phyloP scores from a whole-genome alignment of 1,139 yeast species.

The Debaryomyces udenii region DNA sequence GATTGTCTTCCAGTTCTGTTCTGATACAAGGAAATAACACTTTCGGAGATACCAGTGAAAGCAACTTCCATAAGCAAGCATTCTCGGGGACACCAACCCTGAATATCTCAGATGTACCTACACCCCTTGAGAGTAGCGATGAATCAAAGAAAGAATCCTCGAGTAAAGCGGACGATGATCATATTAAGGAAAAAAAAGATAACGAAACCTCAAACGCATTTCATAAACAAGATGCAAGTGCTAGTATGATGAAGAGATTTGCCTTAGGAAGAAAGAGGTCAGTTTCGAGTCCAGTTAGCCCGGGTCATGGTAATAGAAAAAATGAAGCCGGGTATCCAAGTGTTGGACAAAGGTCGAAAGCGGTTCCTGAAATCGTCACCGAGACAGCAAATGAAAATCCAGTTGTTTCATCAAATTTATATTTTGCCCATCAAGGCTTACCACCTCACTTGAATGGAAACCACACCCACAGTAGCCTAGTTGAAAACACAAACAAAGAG shows the following conservation, averaged over 20 bases:
- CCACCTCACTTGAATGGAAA: conserved; percentile 50
- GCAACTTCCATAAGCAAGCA: not conserved
- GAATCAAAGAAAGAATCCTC: not conserved
- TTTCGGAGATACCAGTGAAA: conserved; percentile 1
- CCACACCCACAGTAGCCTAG: conserved; percentile 30
- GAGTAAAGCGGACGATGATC: not conserved
- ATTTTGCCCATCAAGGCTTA: conserved; percentile 57
- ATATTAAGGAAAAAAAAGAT: not conserved
- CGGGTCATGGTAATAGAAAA: conserved; percentile 10
- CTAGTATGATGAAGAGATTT: conserved; percentile 18
- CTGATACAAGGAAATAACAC: conserved; percentile 7
- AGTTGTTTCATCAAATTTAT: conserved; percentile 46
- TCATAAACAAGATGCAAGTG: conserved; percentile 13
- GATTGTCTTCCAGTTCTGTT: conserved; percentile 18
- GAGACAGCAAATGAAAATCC: conserved; percentile 23
- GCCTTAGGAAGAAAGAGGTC: conserved; percentile 28
- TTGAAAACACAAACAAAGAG: conserved; percentile 17
- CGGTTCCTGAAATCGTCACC: conserved; percentile 11
- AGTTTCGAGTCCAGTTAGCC: conserved; percentile 24
- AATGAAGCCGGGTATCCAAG: conserved; percentile 5
- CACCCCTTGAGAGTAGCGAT: conserved; percentile 10
- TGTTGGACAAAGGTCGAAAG: conserved; percentile 1
- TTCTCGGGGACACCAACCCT: not conserved
- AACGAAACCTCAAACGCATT: conserved; percentile 2
- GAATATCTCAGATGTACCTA: conserved; percentile 6